Percentiles rank a stretch among this genome's conserved stretches.
phyloP scores from a whole-genome alignment of 1,139 yeast genomes.

The Martiniozyma asiatica region DNA sequence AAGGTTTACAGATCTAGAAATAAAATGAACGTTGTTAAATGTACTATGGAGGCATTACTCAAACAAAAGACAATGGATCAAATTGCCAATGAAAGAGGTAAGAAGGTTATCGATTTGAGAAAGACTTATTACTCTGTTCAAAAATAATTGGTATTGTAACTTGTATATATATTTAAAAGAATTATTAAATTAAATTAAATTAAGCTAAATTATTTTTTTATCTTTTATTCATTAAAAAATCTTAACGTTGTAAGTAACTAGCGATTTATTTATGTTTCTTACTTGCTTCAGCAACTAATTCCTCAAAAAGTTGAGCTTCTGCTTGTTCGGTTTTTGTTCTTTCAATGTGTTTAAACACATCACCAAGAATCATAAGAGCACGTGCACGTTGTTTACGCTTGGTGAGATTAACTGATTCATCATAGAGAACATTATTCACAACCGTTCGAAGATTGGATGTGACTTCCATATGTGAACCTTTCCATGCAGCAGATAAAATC shows the following conservation, averaged over 20 bases:
- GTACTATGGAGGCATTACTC: conserved; percentile 71
- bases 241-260: too few relatives aligned
- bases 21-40: conserved; percentile 89
- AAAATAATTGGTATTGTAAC: conserved; percentile 7
- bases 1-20: conserved; percentile 88
- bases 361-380: conserved; percentile 64
- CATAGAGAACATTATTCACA: conserved; percentile 62
- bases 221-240: too few relatives aligned
- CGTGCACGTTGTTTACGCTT: conserved; percentile 68
- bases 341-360: conserved; percentile 50
- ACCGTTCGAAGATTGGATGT: conserved; percentile 81
- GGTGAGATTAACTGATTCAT: conserved; percentile 37
- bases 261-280: too few relatives aligned
- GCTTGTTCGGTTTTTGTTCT: conserved; percentile 81
- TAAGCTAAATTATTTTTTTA: too few relatives aligned
- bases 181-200: too few relatives aligned
- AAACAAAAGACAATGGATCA: conserved; percentile 77
- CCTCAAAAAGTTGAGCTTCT: conserved; percentile 85
- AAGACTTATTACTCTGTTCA: conserved; percentile 64
- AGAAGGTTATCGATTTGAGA: conserved; percentile 86
- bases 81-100: conserved; percentile 86
- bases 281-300: conserved; percentile 83
- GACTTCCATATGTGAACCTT: conserved; percentile 82
- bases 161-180: conserved; percentile 4
- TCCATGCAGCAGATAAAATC: conserved; percentile 93